A percentile compares a stretch with the other conserved stretches of the same genome.
Evolutionary conservation across 2,329 filamentous ascomycete genomes (phyloP).

Genomic region (Ophiocordyceps camponoti-rufipedis): DNA sequence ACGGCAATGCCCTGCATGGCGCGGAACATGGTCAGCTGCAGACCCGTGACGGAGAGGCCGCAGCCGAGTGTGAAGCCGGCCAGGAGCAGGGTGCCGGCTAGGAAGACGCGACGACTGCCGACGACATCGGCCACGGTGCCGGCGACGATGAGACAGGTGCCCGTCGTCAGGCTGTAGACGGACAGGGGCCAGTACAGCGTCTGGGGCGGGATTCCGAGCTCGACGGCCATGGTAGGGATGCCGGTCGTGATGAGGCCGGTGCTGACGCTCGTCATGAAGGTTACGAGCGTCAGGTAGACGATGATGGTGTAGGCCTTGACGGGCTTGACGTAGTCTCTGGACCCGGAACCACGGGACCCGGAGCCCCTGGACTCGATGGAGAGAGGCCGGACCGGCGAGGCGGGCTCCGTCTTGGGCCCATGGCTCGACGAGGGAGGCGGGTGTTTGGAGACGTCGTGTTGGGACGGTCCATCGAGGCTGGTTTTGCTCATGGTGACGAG

Average conservation of each 20-base stretch:
- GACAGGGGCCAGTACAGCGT: constrained; percentile 22
- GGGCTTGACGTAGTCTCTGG: too few species aligned
- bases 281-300: background rate
- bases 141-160: constrained; percentile 17
- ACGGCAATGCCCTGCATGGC: constrained; percentile 20
- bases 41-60: constrained; percentile 11
- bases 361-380: too few species aligned
- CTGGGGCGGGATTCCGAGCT: constrained; percentile 13
- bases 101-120: constrained; percentile 13
- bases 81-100: constrained; percentile 14
- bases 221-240: constrained; percentile 20
- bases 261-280: background rate
- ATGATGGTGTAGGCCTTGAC: too few species aligned
- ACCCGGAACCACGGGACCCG: too few species aligned
- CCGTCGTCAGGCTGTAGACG: constrained; percentile 15
- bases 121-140: constrained; percentile 19
- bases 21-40: constrained; percentile 18
- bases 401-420: too few species aligned
- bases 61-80: constrained; percentile 13
- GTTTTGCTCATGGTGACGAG: too few species aligned
- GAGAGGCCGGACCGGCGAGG: too few species aligned
- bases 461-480: too few species aligned
- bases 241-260: constrained; percentile 3
- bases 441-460: too few species aligned
- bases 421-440: too few species aligned